Percentiles rank a stretch among this genome's conserved stretches.
Evolutionary conservation across 2,329 filamentous ascomycete species (phyloP).

Genomic region (Cercospora sesami): DNA sequence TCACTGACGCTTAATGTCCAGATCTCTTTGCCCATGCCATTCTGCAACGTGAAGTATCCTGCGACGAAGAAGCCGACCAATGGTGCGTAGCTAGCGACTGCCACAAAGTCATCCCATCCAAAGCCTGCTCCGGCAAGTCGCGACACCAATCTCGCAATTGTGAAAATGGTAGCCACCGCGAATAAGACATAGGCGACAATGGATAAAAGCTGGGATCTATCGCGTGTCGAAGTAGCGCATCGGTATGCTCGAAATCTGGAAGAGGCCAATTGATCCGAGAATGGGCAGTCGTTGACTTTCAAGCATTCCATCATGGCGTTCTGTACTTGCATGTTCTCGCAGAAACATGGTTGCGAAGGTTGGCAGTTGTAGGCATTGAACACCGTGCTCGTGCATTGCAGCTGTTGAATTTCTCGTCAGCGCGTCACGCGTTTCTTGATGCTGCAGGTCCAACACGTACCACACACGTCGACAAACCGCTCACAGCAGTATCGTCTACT

Average conservation of each 20-base stretch:
- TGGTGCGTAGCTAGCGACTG: slow-evolving; percentile 5
- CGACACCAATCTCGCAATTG: slow-evolving; percentile 5
- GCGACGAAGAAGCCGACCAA: slow-evolving; percentile 16
- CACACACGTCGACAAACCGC: slow-evolving; percentile 19
- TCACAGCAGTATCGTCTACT: slow-evolving; percentile 15
- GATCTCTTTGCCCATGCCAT: slow-evolving; percentile 19
- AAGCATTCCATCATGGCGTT: slow-evolving; percentile 13
- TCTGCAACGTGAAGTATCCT: slow-evolving; percentile 15
- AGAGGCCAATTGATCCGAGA: slow-evolving; percentile 13
- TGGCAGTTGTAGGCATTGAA: slow-evolving; percentile 16
- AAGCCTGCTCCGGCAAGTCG: slow-evolving; percentile 10
- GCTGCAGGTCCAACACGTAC: slow-evolving; percentile 1
- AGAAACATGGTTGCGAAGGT: slow-evolving; percentile 19
- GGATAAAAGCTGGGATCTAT: slow-evolving; percentile 10
- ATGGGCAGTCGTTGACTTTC: slow-evolving; percentile 3
- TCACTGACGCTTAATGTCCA: slow-evolving; percentile 9
- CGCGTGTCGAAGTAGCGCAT: slow-evolving; percentile 9
- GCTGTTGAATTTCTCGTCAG: not conserved
- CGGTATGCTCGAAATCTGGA: slow-evolving; percentile 12
- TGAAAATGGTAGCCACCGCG: slow-evolving; percentile 15
- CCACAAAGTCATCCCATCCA: slow-evolving; percentile 15
- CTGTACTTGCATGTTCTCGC: slow-evolving; percentile 13
- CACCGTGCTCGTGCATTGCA: slow-evolving; percentile 16
- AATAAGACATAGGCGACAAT: slow-evolving; percentile 16
- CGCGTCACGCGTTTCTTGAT: not conserved